Base-by-base conservation (phyloP, 176 grass and related monocot genomes). In the Hsuehochloa calcarea region DNA sequence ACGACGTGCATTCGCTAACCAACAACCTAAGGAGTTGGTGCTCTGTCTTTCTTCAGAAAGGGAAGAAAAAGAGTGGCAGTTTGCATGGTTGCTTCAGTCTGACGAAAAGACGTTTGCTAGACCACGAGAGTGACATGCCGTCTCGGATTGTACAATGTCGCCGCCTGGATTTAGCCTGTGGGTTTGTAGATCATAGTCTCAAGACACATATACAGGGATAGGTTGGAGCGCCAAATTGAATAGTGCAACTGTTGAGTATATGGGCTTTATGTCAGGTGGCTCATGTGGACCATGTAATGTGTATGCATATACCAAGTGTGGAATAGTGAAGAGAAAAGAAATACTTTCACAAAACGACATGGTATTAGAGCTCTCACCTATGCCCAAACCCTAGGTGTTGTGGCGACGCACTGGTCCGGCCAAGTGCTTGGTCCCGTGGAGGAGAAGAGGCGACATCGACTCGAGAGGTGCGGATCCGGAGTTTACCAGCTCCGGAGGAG, bases 91-190 rank as follows among this genome's bases (percentile, higher is more conserved):
- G 78, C 88, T 90, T 82, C 65, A 27, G 65, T 8, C 56, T 13
- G 65, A 90, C 88, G 72, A 35, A 86, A 90, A 77, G 71, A 26
- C 9, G 19, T 54, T 29, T 11, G 78, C 68, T 4, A 9, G 79
- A 19, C 4, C 55, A 26, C 43, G 75, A 80, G 82, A 75, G 82
- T 7, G 87, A 75, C 77, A 12, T 25, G 49, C 1, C 62, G 68
- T 23, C 76, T 46, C 25, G 13, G 44, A 23, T 44, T 55, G 19
- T 27, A 54, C 25, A 16, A 16, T 0, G 31, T 39, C 22, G 20
- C 8, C 16, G 20, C 34, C 19, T 55, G 22, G 25, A 31, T 59
- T 73, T 65, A 49, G 22, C 47, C n/a, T 65, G 35, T 26, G 41
- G 39, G 22, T 27, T 8, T 20, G 27, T 46, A 45, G 54, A 71